Evolutionary conservation across 345 rosid species (phyloP), one percentile per base, ranked within the genome.

Genomic region (Crucihimalaya himalaica): DNA sequence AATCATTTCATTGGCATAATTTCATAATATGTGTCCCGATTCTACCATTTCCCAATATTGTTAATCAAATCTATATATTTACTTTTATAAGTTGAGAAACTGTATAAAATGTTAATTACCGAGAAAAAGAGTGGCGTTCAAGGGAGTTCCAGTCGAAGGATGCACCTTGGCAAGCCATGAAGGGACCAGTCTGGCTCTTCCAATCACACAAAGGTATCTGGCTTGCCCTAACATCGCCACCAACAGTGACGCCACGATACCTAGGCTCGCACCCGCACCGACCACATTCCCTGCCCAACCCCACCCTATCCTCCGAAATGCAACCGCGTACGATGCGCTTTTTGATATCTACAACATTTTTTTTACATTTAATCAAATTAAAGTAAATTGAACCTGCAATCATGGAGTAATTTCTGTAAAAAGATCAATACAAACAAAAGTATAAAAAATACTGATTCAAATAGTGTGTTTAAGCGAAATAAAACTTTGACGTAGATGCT

Each of bases 211-310:
- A 23, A 93, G 93, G 81, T 93, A 90, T 78, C 98, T 82, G n/a
- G 98, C 92, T 81, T 93, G 98, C 23, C 97, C 98, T 73, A 93
- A 75, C 98, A 93, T 93, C 19, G 98, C 98, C 15, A 93, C 98
- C 82, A 93, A 70, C 2, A 93, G 88, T 20, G 98, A 93, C 43
- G 97, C 97, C 43, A 89, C 91, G n/a, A 91, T 93, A 43, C 98
- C 98, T 84, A 90, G 71, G 74, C 97, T 88, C 62, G 98, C 98
- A 65, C 98, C 98, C 7, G 88, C 96, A 47, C 96, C 97, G 4
- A 93, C 97, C 37, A 89, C 80, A 73, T 93, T 91, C 84, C 97
- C 84, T 25, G 89, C 92, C 98, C 97, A 89, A 47, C 76, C 65
- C 98, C 96, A 90, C 14, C 94, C 89, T 13, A 85, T 78, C 74